phyloP scores from a whole-genome alignment of 306 rosid species.

The Begonia peltatifolia region DNA sequence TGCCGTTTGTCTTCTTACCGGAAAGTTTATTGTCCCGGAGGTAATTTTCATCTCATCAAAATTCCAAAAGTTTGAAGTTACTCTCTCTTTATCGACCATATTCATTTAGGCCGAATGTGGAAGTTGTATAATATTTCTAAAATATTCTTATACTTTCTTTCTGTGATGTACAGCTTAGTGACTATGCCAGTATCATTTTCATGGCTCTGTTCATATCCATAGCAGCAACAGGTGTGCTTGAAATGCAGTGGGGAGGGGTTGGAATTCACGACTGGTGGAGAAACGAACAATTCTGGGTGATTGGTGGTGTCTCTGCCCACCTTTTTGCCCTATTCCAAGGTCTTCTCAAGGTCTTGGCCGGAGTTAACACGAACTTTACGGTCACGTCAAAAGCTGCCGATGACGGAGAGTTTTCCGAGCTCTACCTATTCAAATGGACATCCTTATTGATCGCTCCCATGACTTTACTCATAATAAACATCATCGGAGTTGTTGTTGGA shows the following conservation, averaged over 20 bases:
- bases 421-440: constrained; percentile 91
- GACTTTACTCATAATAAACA: constrained; percentile 63
- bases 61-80: neutral
- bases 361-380: constrained; percentile 75
- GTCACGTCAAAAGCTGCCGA: constrained; percentile 90
- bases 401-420: constrained; percentile 76
- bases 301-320: constrained; percentile 79
- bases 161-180: constrained; percentile 52
- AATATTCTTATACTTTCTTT: constrained; percentile 1
- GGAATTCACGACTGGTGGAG: constrained; percentile 97
- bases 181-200: constrained; percentile 73
- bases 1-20: constrained; percentile 83
- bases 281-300: constrained; percentile 94
- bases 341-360: constrained; percentile 83
- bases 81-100: neutral
- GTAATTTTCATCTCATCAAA: constrained; percentile 17
- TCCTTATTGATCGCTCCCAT: constrained; percentile 68
- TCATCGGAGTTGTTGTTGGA: constrained; percentile 72
- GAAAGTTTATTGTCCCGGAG: constrained; percentile 82
- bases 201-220: constrained; percentile 80
- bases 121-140: constrained; percentile 5
- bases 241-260: constrained; percentile 95
- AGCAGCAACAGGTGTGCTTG: constrained; percentile 69
- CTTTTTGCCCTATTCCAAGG: constrained; percentile 83
- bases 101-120: neutral